Evolutionary conservation across 2,329 filamentous ascomycete genomes (phyloP).

Genomic region (Trematosphaeria pertusa): DNA sequence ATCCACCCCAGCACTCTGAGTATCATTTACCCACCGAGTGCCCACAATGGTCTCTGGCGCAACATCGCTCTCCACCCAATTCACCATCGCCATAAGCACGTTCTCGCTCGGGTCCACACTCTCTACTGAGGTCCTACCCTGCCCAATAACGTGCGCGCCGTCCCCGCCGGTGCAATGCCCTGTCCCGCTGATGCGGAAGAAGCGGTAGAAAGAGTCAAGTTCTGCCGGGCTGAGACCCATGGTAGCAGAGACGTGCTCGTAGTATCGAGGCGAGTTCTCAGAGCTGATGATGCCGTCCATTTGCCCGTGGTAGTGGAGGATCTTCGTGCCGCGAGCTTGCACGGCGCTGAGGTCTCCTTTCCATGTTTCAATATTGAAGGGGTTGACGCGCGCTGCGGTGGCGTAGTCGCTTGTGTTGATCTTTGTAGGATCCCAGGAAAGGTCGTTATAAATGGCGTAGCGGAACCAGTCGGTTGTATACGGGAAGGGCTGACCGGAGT

Average conservation of each 20-base stretch:
- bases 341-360: conserved; percentile 49
- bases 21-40: conserved; percentile 40
- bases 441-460: conserved; percentile 57
- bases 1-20: conserved; percentile 33
- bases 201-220: conserved; percentile 57
- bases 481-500: conserved; percentile 51
- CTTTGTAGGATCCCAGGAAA: conserved; percentile 50
- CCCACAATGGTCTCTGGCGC: conserved; percentile 51
- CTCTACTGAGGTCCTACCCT: conserved; percentile 22
- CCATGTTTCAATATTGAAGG: conserved; percentile 49
- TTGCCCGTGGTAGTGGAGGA: conserved; percentile 56
- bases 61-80: conserved; percentile 54
- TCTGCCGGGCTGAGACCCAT: conserved; percentile 46
- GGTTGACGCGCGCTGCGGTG: conserved; percentile 45
- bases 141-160: conserved; percentile 52
- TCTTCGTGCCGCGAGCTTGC: conserved; percentile 51
- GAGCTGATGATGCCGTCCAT: conserved; percentile 55
- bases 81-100: conserved; percentile 55
- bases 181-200: conserved; percentile 62
- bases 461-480: conserved; percentile 58
- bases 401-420: conserved; percentile 52
- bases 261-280: conserved; percentile 57
- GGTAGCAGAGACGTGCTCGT: conserved; percentile 55
- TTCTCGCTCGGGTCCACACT: conserved; percentile 51
- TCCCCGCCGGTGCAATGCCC: conserved; percentile 58